Evolutionary conservation across 192 early-diverging fungal genomes (phyloP), one percentile per base, ranked within the genome.

Genomic region (Endogone sp.): DNA sequence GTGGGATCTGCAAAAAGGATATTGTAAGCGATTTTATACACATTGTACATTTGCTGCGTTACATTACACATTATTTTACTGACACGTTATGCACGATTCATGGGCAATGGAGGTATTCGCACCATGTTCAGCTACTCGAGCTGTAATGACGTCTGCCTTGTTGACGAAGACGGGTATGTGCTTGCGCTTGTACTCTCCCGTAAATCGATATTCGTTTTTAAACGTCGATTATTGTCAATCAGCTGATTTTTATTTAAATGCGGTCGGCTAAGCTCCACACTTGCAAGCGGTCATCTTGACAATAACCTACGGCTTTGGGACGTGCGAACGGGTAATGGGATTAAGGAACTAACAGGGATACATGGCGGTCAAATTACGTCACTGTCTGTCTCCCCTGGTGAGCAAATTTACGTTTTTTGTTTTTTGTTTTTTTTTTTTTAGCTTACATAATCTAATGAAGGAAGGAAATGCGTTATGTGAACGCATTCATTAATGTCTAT

Each of bases 271-370:
- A 49, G 91, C 44, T 75, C 88, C 21, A 85, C 92, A 6, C 86
- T 98, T 60, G 91, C 89, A 21, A 95, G 92, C 66, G 97, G 94
- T 11, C 97, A 99, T 78, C 77, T 99, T 66, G 96, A 99, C 79
- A 94, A 93, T 71, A 96, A 89, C 68, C 68, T 99, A 61, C 86
- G 96, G 26, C 76, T 97, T 10, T 99, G 95, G 95, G 96, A 99
- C 79, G 86, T 90, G 22, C 79, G 86, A 29, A 84, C 89, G 1
- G 95, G 93, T 8, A 89, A 89, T 63, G 86, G 88, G 30, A 82
- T 97, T 29, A 87, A 86, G 63, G 95, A 99, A 71, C 78, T 97
- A n/a, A 85, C 88, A 9, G 85, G 93, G 3, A 71, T 95, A 22
- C 97, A 99, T 84, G 80, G 79, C 60, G 92, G 91, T 22, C 95